These are phyloP conservation scores for Naganishia vishniacii DNA, from an alignment of 768 basidiomycete species.

Conservation along the genomic window DNA sequence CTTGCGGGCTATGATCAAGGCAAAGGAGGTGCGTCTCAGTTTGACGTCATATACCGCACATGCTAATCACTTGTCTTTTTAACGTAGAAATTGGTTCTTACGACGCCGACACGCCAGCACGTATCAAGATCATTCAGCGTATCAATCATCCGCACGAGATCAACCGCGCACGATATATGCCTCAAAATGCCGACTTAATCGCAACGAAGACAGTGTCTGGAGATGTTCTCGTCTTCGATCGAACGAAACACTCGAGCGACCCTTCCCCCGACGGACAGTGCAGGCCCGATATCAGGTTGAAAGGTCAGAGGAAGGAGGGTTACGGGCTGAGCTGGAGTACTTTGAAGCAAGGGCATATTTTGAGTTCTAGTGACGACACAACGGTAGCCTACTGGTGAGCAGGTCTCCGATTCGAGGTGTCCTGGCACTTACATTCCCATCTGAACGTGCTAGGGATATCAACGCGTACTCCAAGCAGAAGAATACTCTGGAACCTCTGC, in stretches of 20 bases:
- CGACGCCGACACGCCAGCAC: conserved; percentile 72
- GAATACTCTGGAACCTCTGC: conserved; percentile 73
- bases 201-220: conserved; percentile 89
- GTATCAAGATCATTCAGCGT: conserved; percentile 81
- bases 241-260: conserved; percentile 92
- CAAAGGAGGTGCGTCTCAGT: conserved; percentile 56
- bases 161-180: conserved; percentile 97
- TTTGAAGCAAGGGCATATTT: conserved; percentile 69
- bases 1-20: conserved; percentile 85
- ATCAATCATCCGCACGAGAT: conserved; percentile 96
- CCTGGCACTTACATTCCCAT: not conserved
- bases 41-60: not conserved
- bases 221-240: conserved; percentile 89
- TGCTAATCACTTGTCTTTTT: not conserved
- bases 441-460: conserved; percentile 71
- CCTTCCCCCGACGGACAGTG: conserved; percentile 77
- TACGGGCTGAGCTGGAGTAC: conserved; percentile 94
- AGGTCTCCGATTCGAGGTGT: not conserved
- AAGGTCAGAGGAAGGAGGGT: conserved; percentile 88
- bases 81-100: conserved; percentile 78
- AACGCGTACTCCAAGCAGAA: conserved; percentile 76
- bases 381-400: conserved; percentile 88
- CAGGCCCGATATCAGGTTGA: conserved; percentile 81
- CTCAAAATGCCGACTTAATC: conserved; percentile 93
- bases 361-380: conserved; percentile 91